Evolutionary conservation across 495 filamentous ascomycete genomes (phyloP), one percentile per base, ranked within the genome.

Genomic region (Penicillium maclennaniae): DNA sequence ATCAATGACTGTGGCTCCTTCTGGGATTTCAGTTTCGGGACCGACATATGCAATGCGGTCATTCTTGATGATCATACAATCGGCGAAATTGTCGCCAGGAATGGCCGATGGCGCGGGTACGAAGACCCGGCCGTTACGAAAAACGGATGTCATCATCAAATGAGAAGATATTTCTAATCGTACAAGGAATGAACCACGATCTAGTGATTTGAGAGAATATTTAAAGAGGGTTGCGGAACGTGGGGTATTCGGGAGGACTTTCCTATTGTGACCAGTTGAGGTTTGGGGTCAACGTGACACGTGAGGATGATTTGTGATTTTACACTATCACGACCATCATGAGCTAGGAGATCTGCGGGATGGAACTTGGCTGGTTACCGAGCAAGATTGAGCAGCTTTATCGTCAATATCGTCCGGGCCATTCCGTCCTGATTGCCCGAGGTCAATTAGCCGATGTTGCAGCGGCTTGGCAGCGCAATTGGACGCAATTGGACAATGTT

Each of bases 61-160:
- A 39, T 72, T 62, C 37, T 60, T 34, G 27, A 76, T 58, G 12
- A 76, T 62, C 69, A 79, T 70, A n/a, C 59, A 49, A 26, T 72
- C 60, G 39, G 68, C 66, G 51, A 81, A 79, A 12, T 62, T 59
- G 9, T 59, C 45, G 38, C 60, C 58, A 41, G 57, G 47, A 2
- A 56, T 47, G 16, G 56, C 48, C 21, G 40, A 16, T 20, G 66
- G 67, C 51, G 68, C 57, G 10, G 54, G 65, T 60, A 62, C 36
- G 27, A 78, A 76, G 48, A 79, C 69, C 7, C 67, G 73, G 6
- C 69, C 77, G 43, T 78, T 79, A 20, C 66, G 63, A 53, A 79
- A 77, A 38, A 78, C 38, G 16, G 67, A 67, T 7, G 68, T 59
- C 72, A 75, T 78, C 7, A 2, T 51, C 16, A 9, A 37, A 49